Evolutionary conservation across 371 early-diverging fungal genomes (phyloP), one percentile per base, ranked within the genome.

Genomic region (Apophysomyces variabilis): DNA sequence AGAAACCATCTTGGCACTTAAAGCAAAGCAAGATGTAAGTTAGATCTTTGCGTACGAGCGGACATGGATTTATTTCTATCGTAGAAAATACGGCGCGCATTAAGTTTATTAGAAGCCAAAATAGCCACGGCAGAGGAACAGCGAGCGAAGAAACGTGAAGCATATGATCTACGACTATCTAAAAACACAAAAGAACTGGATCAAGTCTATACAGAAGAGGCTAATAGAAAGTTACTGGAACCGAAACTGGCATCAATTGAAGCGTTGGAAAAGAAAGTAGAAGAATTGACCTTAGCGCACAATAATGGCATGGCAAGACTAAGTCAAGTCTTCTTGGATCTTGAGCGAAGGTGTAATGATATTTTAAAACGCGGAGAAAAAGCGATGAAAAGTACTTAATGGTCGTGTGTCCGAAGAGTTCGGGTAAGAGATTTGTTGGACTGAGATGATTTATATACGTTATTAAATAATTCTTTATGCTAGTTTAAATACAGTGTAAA

Each of bases 101-200:
- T 21, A 21, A 21, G 7, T 21, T 11, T 21, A 21, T 50, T 50
- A 21, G 54, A 50, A 21, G 0, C 54, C 9, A 50, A 50, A 50
- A 50, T 50, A 16, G 21, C n/a, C 16, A 21, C 5, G 16, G 54
- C 54, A 50, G 54, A 50, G 21, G 21, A n/a, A 4, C 54, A 50
- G 21, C 16, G 54, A 16, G n/a, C n/a, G 21, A 50, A 21, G 18
- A 50, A 50, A 50, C 54, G 54, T 9, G 21, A 50, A 50, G 54
- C 54, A 7, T 50, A 50, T 21, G 54, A 50, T 21, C 11, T 50
- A 5, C 54, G 54, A 21, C 21, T 50, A 18, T 50, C 54, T 21
- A 50, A 50, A 50, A 50, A 50, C 21, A 50, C 54, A 50, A 50
- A 50, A 21, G 54, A 50, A 21, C 21, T 50, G 11, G 54, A 50